Evolutionary conservation across 805 yeast species (phyloP).

Genomic region (Metschnikowia baotianmanensis): DNA sequence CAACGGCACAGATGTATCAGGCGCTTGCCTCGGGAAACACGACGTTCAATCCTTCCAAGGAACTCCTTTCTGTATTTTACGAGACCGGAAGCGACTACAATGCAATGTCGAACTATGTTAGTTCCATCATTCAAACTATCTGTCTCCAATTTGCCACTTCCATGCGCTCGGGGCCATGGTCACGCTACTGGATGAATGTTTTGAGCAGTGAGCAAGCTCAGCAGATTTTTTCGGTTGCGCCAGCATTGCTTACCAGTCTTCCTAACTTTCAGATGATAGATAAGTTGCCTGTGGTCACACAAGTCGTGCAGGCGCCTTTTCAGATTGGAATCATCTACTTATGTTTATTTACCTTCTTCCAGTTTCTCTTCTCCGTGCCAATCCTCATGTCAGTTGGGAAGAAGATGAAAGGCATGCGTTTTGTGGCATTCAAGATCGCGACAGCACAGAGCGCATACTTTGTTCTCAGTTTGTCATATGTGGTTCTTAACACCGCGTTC

Average conservation of each 20-base stretch:
- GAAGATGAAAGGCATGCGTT: conserved; percentile 26
- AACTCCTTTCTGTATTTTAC: conserved; percentile 26
- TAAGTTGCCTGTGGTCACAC: conserved; percentile 24
- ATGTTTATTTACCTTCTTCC: conserved; percentile 34
- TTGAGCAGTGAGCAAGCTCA: conserved; percentile 9
- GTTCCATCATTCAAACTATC: conserved; percentile 18
- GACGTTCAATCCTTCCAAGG: conserved; percentile 19
- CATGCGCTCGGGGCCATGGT: conserved; percentile 21
- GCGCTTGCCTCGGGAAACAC: conserved; percentile 19
- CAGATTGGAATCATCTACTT: conserved; percentile 34
- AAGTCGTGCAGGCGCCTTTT: conserved; percentile 30
- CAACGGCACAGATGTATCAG: conserved; percentile 24
- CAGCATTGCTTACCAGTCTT: conserved; percentile 23
- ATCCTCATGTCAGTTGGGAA: conserved; percentile 28
- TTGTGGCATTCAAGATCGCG: conserved; percentile 23
- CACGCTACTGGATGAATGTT: conserved; percentile 15
- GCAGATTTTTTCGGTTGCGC: conserved; percentile 19
- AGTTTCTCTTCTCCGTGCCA: conserved; percentile 27
- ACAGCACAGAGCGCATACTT: conserved; percentile 30
- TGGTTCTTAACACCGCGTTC: conserved; percentile 30
- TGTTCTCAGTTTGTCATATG: conserved; percentile 27
- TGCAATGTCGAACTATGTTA: conserved; percentile 25
- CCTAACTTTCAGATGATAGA: conserved; percentile 27
- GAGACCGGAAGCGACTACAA: conserved; percentile 36
- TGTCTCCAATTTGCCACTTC: conserved; percentile 17